A percentile compares a stretch with the other conserved stretches of the same genome.
Evolutionary conservation across 495 filamentous ascomycete genomes (phyloP).

Genomic region (Podospora australis): DNA sequence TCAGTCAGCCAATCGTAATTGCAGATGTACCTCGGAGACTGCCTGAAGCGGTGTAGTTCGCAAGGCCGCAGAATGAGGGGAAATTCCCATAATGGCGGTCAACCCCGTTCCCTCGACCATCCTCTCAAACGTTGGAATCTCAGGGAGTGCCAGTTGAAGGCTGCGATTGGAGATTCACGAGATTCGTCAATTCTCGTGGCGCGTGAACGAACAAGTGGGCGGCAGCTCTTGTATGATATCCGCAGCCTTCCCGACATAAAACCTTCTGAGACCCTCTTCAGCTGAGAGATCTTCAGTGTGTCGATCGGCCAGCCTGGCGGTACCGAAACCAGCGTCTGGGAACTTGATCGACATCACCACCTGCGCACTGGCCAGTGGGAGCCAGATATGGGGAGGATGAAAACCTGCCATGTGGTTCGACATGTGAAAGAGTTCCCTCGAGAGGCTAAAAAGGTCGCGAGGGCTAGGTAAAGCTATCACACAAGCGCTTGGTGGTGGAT

Average conservation of each 20-base stretch:
- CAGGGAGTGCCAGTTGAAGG: neutral
- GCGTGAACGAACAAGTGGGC: too few species aligned
- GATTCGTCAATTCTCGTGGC: neutral
- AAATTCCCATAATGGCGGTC: slow-evolving; percentile 6
- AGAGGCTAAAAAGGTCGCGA: too few species aligned
- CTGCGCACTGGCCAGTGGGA: too few species aligned
- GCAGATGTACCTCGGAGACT: slow-evolving; percentile 1
- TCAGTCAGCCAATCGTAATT: slow-evolving; percentile 5
- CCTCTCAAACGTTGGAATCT: neutral
- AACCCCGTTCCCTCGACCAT: slow-evolving; percentile 1
- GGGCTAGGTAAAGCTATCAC: too few species aligned
- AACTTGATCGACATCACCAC: too few species aligned
- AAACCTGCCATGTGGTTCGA: too few species aligned
- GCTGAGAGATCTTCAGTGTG: neutral
- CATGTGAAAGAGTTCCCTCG: too few species aligned
- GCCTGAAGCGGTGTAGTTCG: slow-evolving; percentile 4
- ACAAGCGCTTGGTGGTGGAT: neutral
- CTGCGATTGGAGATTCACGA: neutral
- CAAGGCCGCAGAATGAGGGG: neutral
- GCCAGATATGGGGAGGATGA: too few species aligned
- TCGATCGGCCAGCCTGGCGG: neutral
- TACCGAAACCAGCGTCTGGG: too few species aligned
- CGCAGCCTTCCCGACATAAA: too few species aligned
- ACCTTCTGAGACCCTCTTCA: too few species aligned
- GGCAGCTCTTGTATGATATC: too few species aligned